A percentile compares a stretch with the other conserved stretches of the same genome.
Conservation (phyloP, 208 protist genomes). For the Vickermania ingenoplastis region DNA sequence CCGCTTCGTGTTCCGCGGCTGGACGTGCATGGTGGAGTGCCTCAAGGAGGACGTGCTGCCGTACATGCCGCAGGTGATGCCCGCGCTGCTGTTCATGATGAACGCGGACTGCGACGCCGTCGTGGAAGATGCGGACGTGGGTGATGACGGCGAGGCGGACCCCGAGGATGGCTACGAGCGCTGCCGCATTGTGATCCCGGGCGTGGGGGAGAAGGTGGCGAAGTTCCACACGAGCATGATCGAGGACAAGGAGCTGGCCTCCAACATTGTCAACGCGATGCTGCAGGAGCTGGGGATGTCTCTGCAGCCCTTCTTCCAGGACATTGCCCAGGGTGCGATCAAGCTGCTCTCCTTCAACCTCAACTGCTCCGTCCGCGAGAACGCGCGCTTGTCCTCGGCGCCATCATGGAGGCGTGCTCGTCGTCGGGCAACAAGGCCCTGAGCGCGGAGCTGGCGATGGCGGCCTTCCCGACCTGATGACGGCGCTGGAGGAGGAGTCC, state of each 20-base stretch:
- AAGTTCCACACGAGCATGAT: conserved; percentile 75
- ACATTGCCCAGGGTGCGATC: conserved; percentile 54
- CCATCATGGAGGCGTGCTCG: conserved; percentile 41
- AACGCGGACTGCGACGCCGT: conserved; percentile 60
- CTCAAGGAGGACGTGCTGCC: conserved; percentile 57
- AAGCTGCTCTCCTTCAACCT: conserved; percentile 47
- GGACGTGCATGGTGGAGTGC: conserved; percentile 87
- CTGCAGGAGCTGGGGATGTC: conserved; percentile 42
- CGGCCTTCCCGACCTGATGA: conserved; percentile 37
- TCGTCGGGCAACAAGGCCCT: conserved; percentile 19
- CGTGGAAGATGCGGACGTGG: conserved; percentile 49
- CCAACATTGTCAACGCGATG: conserved; percentile 63
- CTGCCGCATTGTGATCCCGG: conserved; percentile 58
- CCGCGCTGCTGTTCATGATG: conserved; percentile 67
- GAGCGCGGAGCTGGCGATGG: conserved; percentile 35
- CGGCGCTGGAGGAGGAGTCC: conserved; percentile 53
- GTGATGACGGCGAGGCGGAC: conserved; percentile 35
- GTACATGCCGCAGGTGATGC: conserved; percentile 64
- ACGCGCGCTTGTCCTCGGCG: conserved; percentile 59
- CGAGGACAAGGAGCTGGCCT: conserved; percentile 83
- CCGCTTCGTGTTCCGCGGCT: conserved; percentile 76
- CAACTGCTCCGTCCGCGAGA: conserved; percentile 57
- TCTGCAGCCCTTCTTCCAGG: conserved; percentile 45
- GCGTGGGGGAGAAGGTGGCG: conserved; percentile 57
- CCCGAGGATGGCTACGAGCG: conserved; percentile 36